These are phyloP conservation scores for Hyaloscypha variabilis DNA, from an alignment of 495 filamentous ascomycete genomes.

Conservation along the genomic window DNA sequence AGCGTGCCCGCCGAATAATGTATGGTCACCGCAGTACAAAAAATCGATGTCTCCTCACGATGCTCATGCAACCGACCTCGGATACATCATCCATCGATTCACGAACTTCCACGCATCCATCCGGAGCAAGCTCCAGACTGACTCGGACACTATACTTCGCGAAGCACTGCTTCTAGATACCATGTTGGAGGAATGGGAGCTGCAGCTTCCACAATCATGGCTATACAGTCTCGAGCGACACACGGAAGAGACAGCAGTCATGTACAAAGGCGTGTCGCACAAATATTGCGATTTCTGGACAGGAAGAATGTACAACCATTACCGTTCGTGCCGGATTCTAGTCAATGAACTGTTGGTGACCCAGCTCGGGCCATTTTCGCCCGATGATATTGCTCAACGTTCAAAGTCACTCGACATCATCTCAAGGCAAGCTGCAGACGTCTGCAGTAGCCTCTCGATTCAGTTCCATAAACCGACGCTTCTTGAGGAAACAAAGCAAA, in stretches of 20 bases:
- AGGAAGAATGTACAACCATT: conserved; percentile 21
- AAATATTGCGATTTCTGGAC: conserved; percentile 23
- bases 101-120: conserved; percentile 14
- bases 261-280: conserved; percentile 15
- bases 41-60: conserved; percentile 3
- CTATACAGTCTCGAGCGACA: not conserved
- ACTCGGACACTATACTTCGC: conserved; percentile 1
- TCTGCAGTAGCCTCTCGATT: conserved; percentile 20
- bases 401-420: conserved; percentile 15
- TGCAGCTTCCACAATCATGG: conserved; percentile 21
- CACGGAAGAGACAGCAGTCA: not conserved
- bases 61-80: conserved; percentile 12
- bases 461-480: not conserved
- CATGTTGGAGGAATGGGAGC: conserved; percentile 23
- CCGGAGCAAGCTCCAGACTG: not conserved
- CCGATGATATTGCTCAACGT: conserved; percentile 9
- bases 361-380: conserved; percentile 4
- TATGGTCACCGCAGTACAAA: conserved; percentile 1
- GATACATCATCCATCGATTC: conserved; percentile 6
- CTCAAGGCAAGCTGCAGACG: conserved; percentile 21
- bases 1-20: not conserved
- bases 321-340: conserved; percentile 22
- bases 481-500: not conserved
- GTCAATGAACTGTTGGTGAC: conserved; percentile 18
- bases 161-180: conserved; percentile 18